phyloP scores from a whole-genome alignment of 2,329 filamentous ascomycete species.

The Cercospora zeina region DNA sequence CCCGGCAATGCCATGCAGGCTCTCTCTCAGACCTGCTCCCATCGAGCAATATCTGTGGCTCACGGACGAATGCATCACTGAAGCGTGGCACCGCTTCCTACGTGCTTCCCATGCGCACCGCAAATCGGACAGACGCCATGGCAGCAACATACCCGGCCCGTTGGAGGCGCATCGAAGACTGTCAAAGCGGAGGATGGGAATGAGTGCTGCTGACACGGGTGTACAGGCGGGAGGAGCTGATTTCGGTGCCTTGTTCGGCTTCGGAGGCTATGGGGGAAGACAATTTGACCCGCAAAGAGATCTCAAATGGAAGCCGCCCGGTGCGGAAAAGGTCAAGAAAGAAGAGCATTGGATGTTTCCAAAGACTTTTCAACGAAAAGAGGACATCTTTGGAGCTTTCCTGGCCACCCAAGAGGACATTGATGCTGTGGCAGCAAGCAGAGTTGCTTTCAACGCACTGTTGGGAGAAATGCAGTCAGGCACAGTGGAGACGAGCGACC shows the following conservation, averaged over 20 bases:
- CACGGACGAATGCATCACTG: conserved; percentile 57
- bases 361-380: conserved; percentile 14
- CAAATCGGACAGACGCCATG: conserved; percentile 49
- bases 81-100: conserved; percentile 55
- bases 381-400: conserved; percentile 21
- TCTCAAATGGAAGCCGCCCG: conserved; percentile 35
- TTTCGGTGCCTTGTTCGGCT: conserved; percentile 37
- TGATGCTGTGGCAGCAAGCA: conserved; percentile 28
- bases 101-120: conserved; percentile 38
- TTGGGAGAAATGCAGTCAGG: conserved; percentile 15
- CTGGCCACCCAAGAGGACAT: conserved; percentile 16
- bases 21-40: conserved; percentile 23
- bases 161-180: conserved; percentile 60
- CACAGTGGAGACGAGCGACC: conserved; percentile 5
- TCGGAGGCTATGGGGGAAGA: conserved; percentile 24
- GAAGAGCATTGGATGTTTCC: conserved; percentile 26
- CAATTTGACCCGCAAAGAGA: conserved; percentile 27
- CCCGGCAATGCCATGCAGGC: conserved; percentile 33
- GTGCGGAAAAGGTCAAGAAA: conserved; percentile 19
- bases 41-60: conserved; percentile 57
- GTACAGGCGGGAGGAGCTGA: conserved; percentile 29
- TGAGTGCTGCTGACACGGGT: conserved; percentile 23
- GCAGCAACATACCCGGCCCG: conserved; percentile 62
- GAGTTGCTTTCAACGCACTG: conserved; percentile 28
- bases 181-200: conserved; percentile 57